Conservation (phyloP, 495 filamentous ascomycete genomes). For the Xylaria intraflava region DNA sequence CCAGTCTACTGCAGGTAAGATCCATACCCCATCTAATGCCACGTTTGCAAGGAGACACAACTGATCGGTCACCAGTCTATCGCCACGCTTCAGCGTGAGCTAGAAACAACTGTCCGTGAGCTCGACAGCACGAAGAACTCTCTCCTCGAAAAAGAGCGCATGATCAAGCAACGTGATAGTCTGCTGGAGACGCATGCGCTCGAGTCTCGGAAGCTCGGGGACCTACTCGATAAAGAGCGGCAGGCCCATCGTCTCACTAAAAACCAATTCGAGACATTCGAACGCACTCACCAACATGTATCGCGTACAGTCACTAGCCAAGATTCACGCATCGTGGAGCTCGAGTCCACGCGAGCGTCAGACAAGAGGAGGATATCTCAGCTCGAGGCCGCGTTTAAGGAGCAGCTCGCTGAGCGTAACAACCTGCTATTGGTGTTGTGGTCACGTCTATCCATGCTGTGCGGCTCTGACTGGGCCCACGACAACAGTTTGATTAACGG, state of each 20-base stretch:
- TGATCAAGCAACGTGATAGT: constrained; percentile 84
- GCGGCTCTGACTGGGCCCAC: constrained; percentile 87
- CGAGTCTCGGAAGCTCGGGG: constrained; percentile 75
- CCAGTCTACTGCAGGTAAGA: constrained; percentile 67
- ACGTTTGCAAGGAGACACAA: constrained; percentile 17
- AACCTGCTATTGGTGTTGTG: constrained; percentile 77
- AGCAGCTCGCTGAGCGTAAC: constrained; percentile 86
- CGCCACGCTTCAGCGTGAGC: constrained; percentile 76
- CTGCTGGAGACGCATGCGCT: constrained; percentile 85
- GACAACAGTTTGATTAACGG: constrained; percentile 85
- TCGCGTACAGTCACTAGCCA: constrained; percentile 75
- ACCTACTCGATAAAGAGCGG: constrained; percentile 87
- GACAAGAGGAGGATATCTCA: constrained; percentile 67
- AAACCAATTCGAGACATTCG: constrained; percentile 76
- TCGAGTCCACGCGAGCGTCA: constrained; percentile 65
- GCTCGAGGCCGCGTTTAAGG: constrained; percentile 72
- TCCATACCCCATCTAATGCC: not conserved
- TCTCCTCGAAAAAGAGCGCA: constrained; percentile 77
- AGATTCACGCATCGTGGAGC: constrained; percentile 73
- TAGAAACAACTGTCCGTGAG: constrained; percentile 74
- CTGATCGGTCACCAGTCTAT: constrained; percentile 53
- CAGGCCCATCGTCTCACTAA: constrained; percentile 76
- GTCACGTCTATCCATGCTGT: constrained; percentile 78
- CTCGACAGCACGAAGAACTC: constrained; percentile 69
- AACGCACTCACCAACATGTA: constrained; percentile 78